Conservation (phyloP, 345 rosid genomes). For the Barbarea vulgaris region DNA sequence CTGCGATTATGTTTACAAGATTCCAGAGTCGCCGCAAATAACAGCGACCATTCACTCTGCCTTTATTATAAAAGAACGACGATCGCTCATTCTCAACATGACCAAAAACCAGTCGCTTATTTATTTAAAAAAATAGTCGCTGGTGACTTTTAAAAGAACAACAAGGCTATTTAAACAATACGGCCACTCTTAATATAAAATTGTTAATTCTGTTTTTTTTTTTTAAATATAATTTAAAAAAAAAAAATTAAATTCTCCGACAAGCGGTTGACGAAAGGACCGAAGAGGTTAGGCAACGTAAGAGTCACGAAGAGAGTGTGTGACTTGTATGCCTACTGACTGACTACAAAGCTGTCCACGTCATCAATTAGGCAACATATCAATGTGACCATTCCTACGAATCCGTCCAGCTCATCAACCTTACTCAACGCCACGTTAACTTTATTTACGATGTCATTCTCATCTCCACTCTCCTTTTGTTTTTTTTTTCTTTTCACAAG, state of each 20-base stretch:
- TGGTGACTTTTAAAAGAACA: too few relatives aligned
- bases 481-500: neutral
- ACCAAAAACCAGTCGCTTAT: too few relatives aligned
- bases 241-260: neutral
- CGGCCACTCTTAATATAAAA: too few relatives aligned
- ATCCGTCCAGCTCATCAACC: slow-evolving; percentile 31
- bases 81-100: too few relatives aligned
- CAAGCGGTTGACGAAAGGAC: slow-evolving; percentile 14
- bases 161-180: too few relatives aligned
- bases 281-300: slow-evolving; percentile 18
- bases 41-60: too few relatives aligned
- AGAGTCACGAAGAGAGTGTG: neutral
- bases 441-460: slow-evolving; percentile 15
- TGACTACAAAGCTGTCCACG: neutral
- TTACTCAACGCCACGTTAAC: slow-evolving; percentile 1
- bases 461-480: neutral
- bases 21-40: too few relatives aligned
- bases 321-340: neutral
- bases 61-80: too few relatives aligned
- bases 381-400: slow-evolving; percentile 30
- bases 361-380: slow-evolving; percentile 15
- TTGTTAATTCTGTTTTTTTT: too few relatives aligned
- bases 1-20: too few relatives aligned
- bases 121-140: too few relatives aligned
- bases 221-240: too few relatives aligned